Evolutionary conservation across 2,329 filamentous ascomycete species (phyloP).

Genomic region (Alternaria sp.): DNA sequence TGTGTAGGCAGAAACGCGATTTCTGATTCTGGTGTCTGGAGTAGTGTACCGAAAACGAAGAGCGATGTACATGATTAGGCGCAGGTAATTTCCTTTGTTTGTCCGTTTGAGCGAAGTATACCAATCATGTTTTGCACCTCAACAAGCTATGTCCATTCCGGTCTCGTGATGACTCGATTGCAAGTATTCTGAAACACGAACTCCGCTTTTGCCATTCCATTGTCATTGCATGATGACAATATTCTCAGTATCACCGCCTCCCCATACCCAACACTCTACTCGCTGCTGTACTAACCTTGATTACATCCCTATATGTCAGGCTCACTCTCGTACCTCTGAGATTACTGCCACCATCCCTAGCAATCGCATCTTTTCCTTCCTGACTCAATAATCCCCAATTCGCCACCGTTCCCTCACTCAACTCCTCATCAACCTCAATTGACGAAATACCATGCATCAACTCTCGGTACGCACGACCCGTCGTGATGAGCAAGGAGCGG

Average conservation of each 20-base stretch:
- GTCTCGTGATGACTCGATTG: background rate
- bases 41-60: background rate
- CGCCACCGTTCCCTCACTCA: conserved; percentile 65
- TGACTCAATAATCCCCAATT: conserved; percentile 76
- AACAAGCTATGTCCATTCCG: background rate
- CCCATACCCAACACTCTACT: conserved; percentile 42
- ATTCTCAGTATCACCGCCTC: background rate
- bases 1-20: background rate
- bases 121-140: background rate
- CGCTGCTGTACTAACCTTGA: conserved; percentile 54
- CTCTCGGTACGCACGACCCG: conserved; percentile 70
- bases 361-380: conserved; percentile 41
- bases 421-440: conserved; percentile 68
- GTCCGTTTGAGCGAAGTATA: background rate
- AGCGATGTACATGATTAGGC: background rate
- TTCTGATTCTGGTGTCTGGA: background rate
- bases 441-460: conserved; percentile 79
- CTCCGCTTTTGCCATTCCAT: no score
- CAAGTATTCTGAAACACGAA: background rate
- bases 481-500: conserved; percentile 79
- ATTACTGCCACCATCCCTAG: conserved; percentile 61
- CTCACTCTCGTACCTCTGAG: conserved; percentile 70
- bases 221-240: background rate
- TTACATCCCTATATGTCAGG: conserved; percentile 85
- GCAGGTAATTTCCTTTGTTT: background rate